Conservation (phyloP, 495 filamentous ascomycete species). For the Aspergillus indologenus region DNA sequence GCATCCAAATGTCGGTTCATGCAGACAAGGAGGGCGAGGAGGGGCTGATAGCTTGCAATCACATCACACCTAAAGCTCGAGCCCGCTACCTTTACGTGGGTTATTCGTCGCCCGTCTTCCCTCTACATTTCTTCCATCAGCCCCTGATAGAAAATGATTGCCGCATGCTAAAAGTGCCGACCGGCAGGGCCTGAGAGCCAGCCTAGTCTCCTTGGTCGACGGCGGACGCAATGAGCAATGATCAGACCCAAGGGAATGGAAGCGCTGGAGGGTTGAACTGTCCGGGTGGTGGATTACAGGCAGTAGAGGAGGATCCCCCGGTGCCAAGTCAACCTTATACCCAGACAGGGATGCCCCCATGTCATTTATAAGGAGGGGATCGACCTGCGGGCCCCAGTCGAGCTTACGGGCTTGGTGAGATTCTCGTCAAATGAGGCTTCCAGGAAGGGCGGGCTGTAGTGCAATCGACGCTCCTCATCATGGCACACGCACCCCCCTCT, state of each 20-base stretch:
- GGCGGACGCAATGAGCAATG: conserved; percentile 10
- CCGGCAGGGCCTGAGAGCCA: not conserved
- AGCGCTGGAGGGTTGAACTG: conserved; percentile 8
- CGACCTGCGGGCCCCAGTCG: not conserved
- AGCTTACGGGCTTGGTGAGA: not conserved
- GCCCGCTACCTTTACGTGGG: not conserved
- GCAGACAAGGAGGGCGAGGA: too few species aligned
- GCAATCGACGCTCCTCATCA: not conserved
- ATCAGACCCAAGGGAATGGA: conserved; percentile 20
- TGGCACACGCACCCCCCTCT: conserved; percentile 1
- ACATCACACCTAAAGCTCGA: not conserved
- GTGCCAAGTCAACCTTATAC: conserved; percentile 21
- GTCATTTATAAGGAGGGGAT: not conserved
- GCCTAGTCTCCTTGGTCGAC: too few species aligned
- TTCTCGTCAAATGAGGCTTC: conserved; percentile 2
- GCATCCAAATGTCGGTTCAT: too few species aligned
- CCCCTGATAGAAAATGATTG: not conserved
- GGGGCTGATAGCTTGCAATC: too few species aligned
- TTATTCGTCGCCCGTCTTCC: too few species aligned
- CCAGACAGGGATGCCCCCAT: conserved; percentile 8
- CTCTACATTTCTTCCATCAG: not conserved
- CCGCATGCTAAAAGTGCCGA: not conserved
- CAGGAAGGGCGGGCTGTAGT: not conserved
- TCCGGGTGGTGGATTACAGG: conserved; percentile 10
- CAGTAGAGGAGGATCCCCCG: conserved; percentile 10